These are phyloP conservation scores for Catharanthus roseus DNA, from an alignment of 257 asterid genomes.

Conservation along the genomic window DNA sequence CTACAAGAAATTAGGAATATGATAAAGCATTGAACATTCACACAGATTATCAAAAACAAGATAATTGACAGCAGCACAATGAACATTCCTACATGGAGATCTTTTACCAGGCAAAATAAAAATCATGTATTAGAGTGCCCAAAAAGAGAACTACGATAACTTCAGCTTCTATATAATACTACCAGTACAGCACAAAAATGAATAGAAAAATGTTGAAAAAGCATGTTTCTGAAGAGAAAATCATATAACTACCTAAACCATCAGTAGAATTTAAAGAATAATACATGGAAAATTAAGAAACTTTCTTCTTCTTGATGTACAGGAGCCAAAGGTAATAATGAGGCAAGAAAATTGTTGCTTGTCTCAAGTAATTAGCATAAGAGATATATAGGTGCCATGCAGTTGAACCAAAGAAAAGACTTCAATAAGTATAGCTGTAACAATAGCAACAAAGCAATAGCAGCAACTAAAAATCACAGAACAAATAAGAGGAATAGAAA, in stretches of 20 bases:
- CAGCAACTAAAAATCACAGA: neutral
- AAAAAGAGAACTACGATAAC: neutral
- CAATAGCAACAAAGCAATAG: conserved; percentile 13
- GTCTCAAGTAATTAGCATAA: too few relatives aligned
- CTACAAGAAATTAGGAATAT: conserved; percentile 34
- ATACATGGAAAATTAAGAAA: neutral
- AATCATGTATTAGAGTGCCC: neutral
- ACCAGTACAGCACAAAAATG: neutral
- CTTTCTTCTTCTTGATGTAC: neutral
- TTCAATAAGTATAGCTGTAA: neutral
- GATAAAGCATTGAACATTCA: neutral
- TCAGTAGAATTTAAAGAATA: neutral
- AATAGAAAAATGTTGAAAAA: neutral
- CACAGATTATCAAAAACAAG: neutral
- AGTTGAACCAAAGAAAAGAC: neutral
- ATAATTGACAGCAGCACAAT: neutral
- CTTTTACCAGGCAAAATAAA: neutral
- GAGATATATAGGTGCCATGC: neutral
- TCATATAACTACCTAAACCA: neutral
- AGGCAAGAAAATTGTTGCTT: neutral
- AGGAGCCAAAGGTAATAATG: conserved; percentile 3
- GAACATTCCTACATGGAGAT: neutral
- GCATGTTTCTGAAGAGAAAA: neutral
- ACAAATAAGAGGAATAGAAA: conserved; percentile 7
- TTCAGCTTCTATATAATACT: neutral